Base-by-base conservation (phyloP, 805 yeast species). In the Ogataea paradorogensis region DNA sequence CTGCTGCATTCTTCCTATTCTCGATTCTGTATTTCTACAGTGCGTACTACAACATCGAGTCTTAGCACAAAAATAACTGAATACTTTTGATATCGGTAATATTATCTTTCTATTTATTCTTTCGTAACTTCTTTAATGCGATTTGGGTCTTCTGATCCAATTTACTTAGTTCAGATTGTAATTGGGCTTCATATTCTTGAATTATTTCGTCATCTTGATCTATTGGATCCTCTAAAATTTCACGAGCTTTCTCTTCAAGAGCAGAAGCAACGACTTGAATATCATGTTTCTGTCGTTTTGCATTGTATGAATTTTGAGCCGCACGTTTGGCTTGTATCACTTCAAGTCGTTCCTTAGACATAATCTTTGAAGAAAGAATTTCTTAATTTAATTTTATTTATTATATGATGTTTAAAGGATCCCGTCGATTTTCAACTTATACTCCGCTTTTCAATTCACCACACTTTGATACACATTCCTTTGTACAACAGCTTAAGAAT, bases 1-100 rank as follows among this genome's bases (percentile, higher is more conserved):
- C 97, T 7, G 63, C 71, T 37, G 91, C 96, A 7, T 93, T 93
- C 67, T 74, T 89, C 48, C 59, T 87, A 15, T 93, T 93, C 63
- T 80, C 96, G 7, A 53, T 89, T 25, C 63, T 88, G 58, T 93
- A 93, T 63, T 74, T 91, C 48, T 75, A 77, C 59, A 86, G 83
- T 52, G 91, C 89, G 16, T 54, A 64, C 44, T 51, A 61, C 42
- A 58, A 57, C 33, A 27, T 49, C 27, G 56, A 58, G 40, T 33
- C 53, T 26, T 50, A 42, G 25, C 9, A 23, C 7, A n/a, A n/a
- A n/a, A n/a, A n/a, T n/a, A n/a, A 9, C 25, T 9, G 4, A 11
- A 11, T 11, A 23, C 25, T 23, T 9, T 23, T 11, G 25, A 9
- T 9, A 23, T 9, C 10, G 25, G 4, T 9, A 23, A 56, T 11